phyloP scores from a whole-genome alignment of 306 rosid genomes.

The Prunus kanzakura region DNA sequence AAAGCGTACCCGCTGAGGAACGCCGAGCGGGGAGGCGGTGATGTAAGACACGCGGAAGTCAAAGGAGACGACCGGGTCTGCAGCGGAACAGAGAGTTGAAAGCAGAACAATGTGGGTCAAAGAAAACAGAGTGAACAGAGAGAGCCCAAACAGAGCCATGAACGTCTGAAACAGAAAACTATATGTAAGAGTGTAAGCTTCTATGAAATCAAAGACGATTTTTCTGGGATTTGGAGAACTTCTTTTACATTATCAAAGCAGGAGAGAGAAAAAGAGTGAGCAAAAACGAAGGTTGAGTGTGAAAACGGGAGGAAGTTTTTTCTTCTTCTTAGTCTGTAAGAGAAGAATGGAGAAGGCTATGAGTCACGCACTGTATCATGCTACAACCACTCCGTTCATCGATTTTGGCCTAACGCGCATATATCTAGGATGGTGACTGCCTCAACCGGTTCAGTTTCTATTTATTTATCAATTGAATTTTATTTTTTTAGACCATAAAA shows the following conservation, averaged over 20 bases:
- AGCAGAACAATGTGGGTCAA: conserved; percentile 38
- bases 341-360: background rate
- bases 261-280: background rate
- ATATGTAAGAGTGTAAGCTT: background rate
- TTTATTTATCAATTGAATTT: background rate
- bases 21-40: conserved; percentile 77
- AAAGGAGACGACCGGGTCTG: conserved; percentile 50
- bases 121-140: conserved; percentile 39
- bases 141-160: conserved; percentile 37
- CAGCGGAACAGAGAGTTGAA: conserved; percentile 44
- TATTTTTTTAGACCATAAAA: too few relatives aligned
- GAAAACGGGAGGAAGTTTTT: background rate
- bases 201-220: background rate
- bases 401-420: background rate
- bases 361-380: background rate
- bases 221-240: background rate
- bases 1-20: conserved; percentile 63
- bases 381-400: background rate
- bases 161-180: background rate
- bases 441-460: background rate
- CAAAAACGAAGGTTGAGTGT: background rate
- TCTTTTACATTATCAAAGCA: conserved; percentile 7
- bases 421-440: background rate
- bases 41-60: conserved; percentile 61
- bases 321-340: background rate